These are phyloP conservation scores for Candida ulmi DNA, from an alignment of 805 yeast species.

Conservation along the genomic window DNA sequence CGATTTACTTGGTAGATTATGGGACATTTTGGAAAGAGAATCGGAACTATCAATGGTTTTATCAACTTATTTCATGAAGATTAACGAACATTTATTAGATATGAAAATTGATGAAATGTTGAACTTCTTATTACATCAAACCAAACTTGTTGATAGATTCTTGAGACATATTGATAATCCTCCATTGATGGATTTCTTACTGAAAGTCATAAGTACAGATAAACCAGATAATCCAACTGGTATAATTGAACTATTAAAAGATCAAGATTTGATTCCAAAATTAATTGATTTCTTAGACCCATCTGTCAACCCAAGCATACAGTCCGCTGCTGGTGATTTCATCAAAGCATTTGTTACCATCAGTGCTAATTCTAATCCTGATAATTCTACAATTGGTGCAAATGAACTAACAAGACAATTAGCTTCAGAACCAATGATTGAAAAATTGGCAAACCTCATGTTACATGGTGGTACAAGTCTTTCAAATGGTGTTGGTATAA, in stretches of 20 bases:
- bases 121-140: slow-evolving; percentile 61
- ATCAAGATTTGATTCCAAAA: slow-evolving; percentile 68
- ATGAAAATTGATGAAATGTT: slow-evolving; percentile 81
- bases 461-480: slow-evolving; percentile 80
- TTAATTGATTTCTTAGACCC: slow-evolving; percentile 70
- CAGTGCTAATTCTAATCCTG: slow-evolving; percentile 86
- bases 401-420: slow-evolving; percentile 89
- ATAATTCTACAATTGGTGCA: slow-evolving; percentile 91
- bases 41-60: slow-evolving; percentile 66
- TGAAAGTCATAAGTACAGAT: slow-evolving; percentile 89
- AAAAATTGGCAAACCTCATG: slow-evolving; percentile 69
- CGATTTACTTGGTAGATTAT: slow-evolving; percentile 58
- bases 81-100: slow-evolving; percentile 83
- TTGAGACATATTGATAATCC: slow-evolving; percentile 87
- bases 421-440: slow-evolving; percentile 68
- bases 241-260: slow-evolving; percentile 67
- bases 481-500: slow-evolving; percentile 90
- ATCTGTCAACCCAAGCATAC: slow-evolving; percentile 60
- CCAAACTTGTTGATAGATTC: slow-evolving; percentile 70
- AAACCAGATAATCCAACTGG: slow-evolving; percentile 88
- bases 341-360: slow-evolving; percentile 90
- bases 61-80: slow-evolving; percentile 86
- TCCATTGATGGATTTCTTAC: slow-evolving; percentile 85
- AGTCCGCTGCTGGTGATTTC: slow-evolving; percentile 93
- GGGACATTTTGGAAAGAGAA: slow-evolving; percentile 72